Percentiles rank a stretch among this genome's conserved stretches.
These are phyloP conservation scores for Marasmius tenuissimus DNA, from an alignment of 1,284 basidiomycete species.

Conservation along the genomic window DNA sequence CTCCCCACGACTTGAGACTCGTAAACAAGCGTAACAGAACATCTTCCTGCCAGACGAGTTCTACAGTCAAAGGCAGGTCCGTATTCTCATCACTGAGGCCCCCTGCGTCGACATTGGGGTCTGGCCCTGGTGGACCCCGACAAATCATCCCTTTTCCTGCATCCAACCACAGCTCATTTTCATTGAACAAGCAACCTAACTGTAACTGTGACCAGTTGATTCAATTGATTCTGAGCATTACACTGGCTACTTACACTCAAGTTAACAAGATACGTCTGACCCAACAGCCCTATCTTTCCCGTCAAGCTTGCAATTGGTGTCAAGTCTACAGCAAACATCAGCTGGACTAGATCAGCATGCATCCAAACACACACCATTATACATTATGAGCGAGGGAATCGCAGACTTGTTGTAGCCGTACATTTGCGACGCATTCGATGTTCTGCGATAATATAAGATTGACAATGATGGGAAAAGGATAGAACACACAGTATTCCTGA, in stretches of 20 bases:
- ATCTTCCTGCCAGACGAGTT: background rate
- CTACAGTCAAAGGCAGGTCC: background rate
- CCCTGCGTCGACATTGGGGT: no score
- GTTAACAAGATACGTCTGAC: background rate
- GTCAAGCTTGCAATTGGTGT: background rate
- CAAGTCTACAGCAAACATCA: background rate
- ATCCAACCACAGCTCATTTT: background rate
- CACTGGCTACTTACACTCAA: background rate
- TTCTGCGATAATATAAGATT: background rate
- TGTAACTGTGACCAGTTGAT: background rate
- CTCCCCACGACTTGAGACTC: no score
- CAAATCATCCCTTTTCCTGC: background rate
- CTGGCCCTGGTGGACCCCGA: background rate
- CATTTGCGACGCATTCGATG: background rate
- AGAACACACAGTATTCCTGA: background rate
- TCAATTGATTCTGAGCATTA: background rate
- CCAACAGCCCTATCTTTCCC: background rate
- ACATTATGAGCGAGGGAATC: background rate
- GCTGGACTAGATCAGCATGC: no score
- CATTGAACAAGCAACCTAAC: background rate
- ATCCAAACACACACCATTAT: background rate
- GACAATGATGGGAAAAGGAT: background rate
- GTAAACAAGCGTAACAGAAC: background rate
- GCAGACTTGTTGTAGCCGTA: background rate
- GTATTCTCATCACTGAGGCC: no score